Base-by-base conservation (phyloP, 768 basidiomycete species). In the Boletales sp. region DNA sequence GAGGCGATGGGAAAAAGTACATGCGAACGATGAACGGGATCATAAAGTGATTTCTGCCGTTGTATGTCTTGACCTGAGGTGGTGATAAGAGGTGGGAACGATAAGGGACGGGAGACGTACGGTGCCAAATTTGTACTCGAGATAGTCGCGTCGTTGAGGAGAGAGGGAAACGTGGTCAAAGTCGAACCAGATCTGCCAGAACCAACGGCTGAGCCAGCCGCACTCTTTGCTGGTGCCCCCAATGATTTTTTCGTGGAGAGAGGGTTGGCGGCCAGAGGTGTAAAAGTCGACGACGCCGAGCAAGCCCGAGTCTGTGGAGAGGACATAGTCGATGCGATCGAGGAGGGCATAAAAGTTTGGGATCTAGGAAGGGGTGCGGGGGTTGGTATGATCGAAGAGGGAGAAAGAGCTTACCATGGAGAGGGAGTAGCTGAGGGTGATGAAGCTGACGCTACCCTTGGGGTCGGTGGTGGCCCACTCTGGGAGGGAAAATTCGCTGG, bases 71-170 rank as follows among this genome's bases (percentile, higher is more conserved):
- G 58, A 81, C 69, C 76, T 78, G 40, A 19, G 27, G 31, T 2
- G 14, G 12, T 18, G 4, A 36, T 51, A 18, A 55, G 47, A 18
- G 37, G 10, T 27, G 3, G 12, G 0, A 15, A 12, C 12, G 37
- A 31, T 9, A 4, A 10, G 37, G 14, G 11, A 45, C 11, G 12
- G 6, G 9, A 18, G 17, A 69, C 73, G 45, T 40, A 84, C 80
- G 24, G 87, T 88, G 36, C 86, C 86, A 67, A 88, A 88, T 50
- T 80, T 80, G 66, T 88, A 86, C 64, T 90, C 87, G 31, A 90
- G 74, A 64, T 89, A 90, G 45, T 84, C 80, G 17, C 85, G 74
- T 31, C 86, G 69, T 24, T 80, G 78, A 8, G 81, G 79, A 19
- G 76, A 75, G 9, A 80, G 65, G 14, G 74, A 78, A 32, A 82